Evolutionary conservation across 371 early-diverging fungal species (phyloP).

Genomic region (Syncephalastrum contaminatum): DNA sequence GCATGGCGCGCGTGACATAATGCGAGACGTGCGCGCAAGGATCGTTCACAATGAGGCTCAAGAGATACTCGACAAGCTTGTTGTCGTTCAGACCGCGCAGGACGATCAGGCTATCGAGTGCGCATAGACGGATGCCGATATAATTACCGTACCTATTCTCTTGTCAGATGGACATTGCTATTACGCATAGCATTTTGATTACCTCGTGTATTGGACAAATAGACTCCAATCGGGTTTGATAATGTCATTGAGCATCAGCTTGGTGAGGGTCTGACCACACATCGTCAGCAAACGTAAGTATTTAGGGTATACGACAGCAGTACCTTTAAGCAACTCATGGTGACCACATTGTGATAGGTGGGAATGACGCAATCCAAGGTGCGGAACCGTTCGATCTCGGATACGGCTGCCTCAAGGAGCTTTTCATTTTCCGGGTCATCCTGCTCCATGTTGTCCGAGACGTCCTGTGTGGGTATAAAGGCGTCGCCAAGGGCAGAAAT

Average conservation of each 20-base stretch:
- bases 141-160: constrained; percentile 59
- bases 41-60: constrained; percentile 57
- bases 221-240: constrained; percentile 64
- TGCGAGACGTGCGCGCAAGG: constrained; percentile 55
- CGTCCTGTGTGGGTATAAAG: constrained; percentile 52
- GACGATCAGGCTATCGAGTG: constrained; percentile 65
- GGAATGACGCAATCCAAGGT: constrained; percentile 80
- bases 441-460: constrained; percentile 24
- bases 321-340: constrained; percentile 76
- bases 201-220: constrained; percentile 64
- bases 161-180: neutral
- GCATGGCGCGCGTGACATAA: constrained; percentile 45
- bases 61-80: constrained; percentile 50
- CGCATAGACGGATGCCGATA: constrained; percentile 60
- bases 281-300: neutral
- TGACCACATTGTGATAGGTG: constrained; percentile 86
- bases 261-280: constrained; percentile 30
- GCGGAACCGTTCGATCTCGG: constrained; percentile 80
- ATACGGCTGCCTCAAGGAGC: constrained; percentile 55
- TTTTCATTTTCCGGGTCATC: constrained; percentile 53
- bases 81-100: constrained; percentile 58
- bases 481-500: constrained; percentile 74
- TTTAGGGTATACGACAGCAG: constrained; percentile 5
- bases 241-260: constrained; percentile 61
- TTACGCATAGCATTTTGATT: neutral